Conservation (phyloP, 2,329 filamentous ascomycete genomes). For the Aphanocladium album region DNA sequence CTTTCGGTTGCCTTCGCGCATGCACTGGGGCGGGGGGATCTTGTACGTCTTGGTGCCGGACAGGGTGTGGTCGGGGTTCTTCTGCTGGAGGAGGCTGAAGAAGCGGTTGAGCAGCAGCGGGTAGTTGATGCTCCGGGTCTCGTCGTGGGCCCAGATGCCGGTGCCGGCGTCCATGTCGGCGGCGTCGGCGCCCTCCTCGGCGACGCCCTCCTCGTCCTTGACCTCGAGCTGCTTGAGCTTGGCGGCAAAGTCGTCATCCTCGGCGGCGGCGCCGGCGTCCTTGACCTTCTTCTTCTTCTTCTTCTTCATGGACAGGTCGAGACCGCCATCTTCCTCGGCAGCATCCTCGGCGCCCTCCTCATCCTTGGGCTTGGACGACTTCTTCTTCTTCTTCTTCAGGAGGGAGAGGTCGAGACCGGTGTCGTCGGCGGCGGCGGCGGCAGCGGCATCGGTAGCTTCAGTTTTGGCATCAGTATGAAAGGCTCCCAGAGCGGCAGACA, state of each 20-base stretch:
- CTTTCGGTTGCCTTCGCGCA: constrained; percentile 99
- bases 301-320: constrained; percentile 61
- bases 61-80: constrained; percentile 92
- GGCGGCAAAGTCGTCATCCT: constrained; percentile 58
- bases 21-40: constrained; percentile 96
- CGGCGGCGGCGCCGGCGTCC: constrained; percentile 51
- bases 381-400: constrained; percentile 82
- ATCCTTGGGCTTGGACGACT: constrained; percentile 40
- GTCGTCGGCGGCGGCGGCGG: constrained; percentile 43
- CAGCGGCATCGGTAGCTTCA: constrained; percentile 35
- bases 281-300: constrained; percentile 59
- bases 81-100: constrained; percentile 89
- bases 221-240: constrained; percentile 59
- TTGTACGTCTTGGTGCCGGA: constrained; percentile 94
- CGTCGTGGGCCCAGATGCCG: constrained; percentile 83
- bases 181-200: constrained; percentile 52
- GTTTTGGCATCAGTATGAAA: constrained; percentile 44
- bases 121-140: constrained; percentile 75
- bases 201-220: constrained; percentile 54
- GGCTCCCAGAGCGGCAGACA: constrained; percentile 49
- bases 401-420: constrained; percentile 55
- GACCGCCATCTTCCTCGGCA: constrained; percentile 42
- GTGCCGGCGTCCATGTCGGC: constrained; percentile 81
- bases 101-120: constrained; percentile 82
- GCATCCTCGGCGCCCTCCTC: constrained; percentile 42